Percentiles rank a stretch among this genome's conserved stretches.
Conservation (phyloP, 2,329 filamentous ascomycete species). For the Diplodia mutila region DNA sequence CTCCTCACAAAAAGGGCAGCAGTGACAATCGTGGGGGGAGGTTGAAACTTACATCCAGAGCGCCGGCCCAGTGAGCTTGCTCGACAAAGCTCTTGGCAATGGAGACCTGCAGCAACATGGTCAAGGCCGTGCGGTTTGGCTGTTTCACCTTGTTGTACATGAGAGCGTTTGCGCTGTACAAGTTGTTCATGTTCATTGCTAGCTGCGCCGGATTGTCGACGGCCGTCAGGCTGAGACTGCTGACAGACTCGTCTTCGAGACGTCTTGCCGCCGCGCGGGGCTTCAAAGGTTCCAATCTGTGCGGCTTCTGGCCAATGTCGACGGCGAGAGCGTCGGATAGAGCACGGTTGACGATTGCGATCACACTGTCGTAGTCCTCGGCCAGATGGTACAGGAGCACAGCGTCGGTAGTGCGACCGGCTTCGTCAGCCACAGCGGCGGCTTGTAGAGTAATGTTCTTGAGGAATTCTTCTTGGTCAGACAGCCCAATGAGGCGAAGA, state of each 20-base stretch:
- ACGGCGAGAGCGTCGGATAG: constrained; percentile 87
- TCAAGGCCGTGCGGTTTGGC: constrained; percentile 62
- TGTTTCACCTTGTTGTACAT: constrained; percentile 64
- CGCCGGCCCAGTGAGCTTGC: constrained; percentile 61
- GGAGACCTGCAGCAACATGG: constrained; percentile 63
- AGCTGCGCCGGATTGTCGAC: constrained; percentile 69
- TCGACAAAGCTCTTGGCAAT: constrained; percentile 64
- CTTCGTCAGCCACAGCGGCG: constrained; percentile 90
- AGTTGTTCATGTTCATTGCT: constrained; percentile 63
- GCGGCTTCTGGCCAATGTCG: constrained; percentile 79
- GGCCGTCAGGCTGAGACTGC: constrained; percentile 68
- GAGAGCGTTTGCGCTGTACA: constrained; percentile 65
- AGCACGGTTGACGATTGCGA: constrained; percentile 84
- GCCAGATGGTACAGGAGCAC: constrained; percentile 94
- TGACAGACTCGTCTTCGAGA: constrained; percentile 33
- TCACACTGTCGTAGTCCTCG: constrained; percentile 93
- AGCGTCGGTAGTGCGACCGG: constrained; percentile 88
- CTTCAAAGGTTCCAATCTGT: constrained; percentile 79
- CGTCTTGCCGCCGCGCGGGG: constrained; percentile 57
- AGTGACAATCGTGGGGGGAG: background rate
- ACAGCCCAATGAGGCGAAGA: constrained; percentile 76
- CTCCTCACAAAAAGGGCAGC: background rate
- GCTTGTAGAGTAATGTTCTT: constrained; percentile 91
- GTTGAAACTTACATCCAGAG: constrained; percentile 63
- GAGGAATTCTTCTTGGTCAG: constrained; percentile 81